Base-by-base conservation (phyloP, 176 grass and related monocot genomes). In the Neostapfia colusana region DNA sequence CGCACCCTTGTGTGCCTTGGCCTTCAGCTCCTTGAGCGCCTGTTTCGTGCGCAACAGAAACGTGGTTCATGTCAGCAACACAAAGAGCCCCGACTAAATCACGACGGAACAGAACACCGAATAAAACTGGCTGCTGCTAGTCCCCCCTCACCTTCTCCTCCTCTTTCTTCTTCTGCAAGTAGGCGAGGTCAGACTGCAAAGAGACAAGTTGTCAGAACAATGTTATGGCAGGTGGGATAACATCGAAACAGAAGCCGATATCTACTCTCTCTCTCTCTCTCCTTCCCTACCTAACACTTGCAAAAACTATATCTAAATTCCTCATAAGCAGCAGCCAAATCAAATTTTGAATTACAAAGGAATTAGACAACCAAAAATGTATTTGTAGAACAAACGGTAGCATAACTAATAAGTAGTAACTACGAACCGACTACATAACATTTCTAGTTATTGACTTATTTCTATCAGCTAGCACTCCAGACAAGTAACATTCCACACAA, bases 81-180 rank as follows among this genome's bases (percentile, higher is more conserved):
- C 2, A 18, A 64, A 64, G 3, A 10, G 20, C 6, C 13, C 10
- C 6, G 77, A 50, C 5, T 5, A 68, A 68, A 43, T 3, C 16
- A 55, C 25, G 43, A 42, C 4, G 10, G 6, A 75, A 55, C 3
- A 3, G 5, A 60, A 41, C 25, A 13, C 24, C 0, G 23, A 2
- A 37, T 15, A 73, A 36, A 64, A 38, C 37, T 63, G 34, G 8
- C 3, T 20, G 8, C 3, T 20, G 20, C 0, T 45, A 3, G 11
- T 23, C 17, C 63, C 31, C 34, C 17, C 63, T 3, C 34, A 90
- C 91, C 84, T 98, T 98, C 55, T 94, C 84, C 85, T 98, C 95
- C 0, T 98, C 95, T 77, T 98, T 98, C 91, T 98, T 98, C 82
- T 98, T 98, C 76, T 98, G 89, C 67, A 98, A 58, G 46, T 92